phyloP scores from a whole-genome alignment of 306 rosid species.

The Dalbergia cultrata region DNA sequence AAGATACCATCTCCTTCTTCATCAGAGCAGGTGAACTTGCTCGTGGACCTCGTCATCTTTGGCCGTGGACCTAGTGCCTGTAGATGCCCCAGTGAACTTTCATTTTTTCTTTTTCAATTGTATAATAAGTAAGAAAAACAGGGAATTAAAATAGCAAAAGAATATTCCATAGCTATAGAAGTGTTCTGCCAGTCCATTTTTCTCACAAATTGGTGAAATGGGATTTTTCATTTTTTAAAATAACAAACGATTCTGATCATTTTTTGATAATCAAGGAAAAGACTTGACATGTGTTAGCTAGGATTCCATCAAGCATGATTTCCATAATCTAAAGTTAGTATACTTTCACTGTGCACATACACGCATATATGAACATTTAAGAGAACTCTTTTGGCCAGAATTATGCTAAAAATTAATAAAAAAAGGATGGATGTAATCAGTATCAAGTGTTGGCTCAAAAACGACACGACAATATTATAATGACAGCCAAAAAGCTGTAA shows the following conservation, averaged over 20 bases:
- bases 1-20: too few species aligned
- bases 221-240: too few species aligned
- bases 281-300: constrained; percentile 46
- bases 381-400: constrained; percentile 26
- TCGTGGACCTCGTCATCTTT: too few species aligned
- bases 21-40: too few species aligned
- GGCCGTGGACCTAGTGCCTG: too few species aligned
- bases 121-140: too few species aligned
- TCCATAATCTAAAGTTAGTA: constrained; percentile 33
- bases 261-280: constrained; percentile 41
- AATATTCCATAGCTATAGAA: background rate
- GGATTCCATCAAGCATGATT: constrained; percentile 51
- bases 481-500: constrained; percentile 42
- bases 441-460: constrained; percentile 29
- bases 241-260: constrained; percentile 37
- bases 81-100: too few species aligned
- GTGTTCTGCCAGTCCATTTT: constrained; percentile 8
- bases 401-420: constrained; percentile 43
- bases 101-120: too few species aligned
- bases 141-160: too few species aligned
- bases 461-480: constrained; percentile 3
- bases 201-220: too few species aligned
- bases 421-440: constrained; percentile 29
- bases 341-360: constrained; percentile 29
- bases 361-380: constrained; percentile 30